Percentiles rank a stretch among this genome's conserved stretches.
phyloP scores from a whole-genome alignment of 2,329 filamentous ascomycete species.

The Penicillium polonicum region DNA sequence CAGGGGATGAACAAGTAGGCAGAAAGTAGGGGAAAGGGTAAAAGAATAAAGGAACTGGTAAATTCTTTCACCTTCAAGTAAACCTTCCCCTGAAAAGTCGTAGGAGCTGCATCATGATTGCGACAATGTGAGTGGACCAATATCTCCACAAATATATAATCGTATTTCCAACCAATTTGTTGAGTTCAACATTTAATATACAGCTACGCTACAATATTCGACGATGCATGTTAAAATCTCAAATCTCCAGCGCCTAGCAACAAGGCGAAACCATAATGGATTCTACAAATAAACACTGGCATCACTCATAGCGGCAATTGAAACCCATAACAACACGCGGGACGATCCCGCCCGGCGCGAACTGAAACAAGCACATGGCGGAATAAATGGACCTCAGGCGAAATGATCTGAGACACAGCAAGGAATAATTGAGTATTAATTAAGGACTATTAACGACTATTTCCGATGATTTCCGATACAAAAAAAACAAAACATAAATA shows the following conservation, averaged over 20 bases:
- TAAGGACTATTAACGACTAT: not conserved
- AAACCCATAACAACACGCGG: not conserved
- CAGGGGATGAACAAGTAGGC: no score
- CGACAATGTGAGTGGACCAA: not conserved
- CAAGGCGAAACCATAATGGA: not conserved
- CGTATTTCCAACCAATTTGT: not conserved
- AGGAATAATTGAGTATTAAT: not conserved
- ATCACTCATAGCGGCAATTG: not conserved
- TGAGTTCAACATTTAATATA: not conserved
- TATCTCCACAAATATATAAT: not conserved
- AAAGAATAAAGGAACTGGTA: no score
- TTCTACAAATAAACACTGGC: not conserved
- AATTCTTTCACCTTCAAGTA: no score
- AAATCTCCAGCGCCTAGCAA: not conserved
- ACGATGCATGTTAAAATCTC: not conserved
- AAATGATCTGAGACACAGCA: not conserved
- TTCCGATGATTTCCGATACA: not conserved
- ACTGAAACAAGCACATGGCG: slow-evolving; percentile 4
- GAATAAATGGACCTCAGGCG: not conserved
- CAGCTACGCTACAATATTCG: no score
- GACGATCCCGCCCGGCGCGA: not conserved
- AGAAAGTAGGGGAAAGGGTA: no score
- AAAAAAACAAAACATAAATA: not conserved
- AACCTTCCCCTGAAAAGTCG: no score
- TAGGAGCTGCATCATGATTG: not conserved